A percentile compares a stretch with the other conserved stretches of the same genome.
These are phyloP conservation scores for Eucalyptus fibrosa DNA, from an alignment of 345 rosid genomes.

Conservation along the genomic window DNA sequence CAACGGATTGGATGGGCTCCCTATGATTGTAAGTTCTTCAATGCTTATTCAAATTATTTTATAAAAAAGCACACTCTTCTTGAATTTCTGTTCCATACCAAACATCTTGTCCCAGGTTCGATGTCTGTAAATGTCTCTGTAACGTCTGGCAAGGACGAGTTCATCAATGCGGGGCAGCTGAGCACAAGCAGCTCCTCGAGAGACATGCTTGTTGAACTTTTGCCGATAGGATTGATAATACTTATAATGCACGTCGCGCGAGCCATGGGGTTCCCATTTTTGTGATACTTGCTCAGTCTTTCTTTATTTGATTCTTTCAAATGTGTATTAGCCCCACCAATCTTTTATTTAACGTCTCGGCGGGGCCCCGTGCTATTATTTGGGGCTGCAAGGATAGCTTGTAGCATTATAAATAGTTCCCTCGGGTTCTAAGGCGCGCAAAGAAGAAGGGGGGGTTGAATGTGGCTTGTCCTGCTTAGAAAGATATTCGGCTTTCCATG, in stretches of 20 bases:
- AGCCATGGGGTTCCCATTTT: slow-evolving; percentile 11
- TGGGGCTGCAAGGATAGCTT: neutral
- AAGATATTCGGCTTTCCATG: neutral
- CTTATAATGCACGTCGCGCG: slow-evolving; percentile 21
- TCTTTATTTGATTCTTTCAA: neutral
- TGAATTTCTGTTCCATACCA: neutral
- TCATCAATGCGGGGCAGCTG: slow-evolving; percentile 43
- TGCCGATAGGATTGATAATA: slow-evolving; percentile 13
- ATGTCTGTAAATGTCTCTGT: slow-evolving; percentile 81
- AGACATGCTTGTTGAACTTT: slow-evolving; percentile 28
- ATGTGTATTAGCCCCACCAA: neutral
- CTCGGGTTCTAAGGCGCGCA: neutral
- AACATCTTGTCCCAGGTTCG: slow-evolving; percentile 41
- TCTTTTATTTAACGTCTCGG: slow-evolving; percentile 10
- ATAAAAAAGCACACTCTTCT: neutral
- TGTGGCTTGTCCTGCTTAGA: neutral
- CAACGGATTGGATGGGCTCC: slow-evolving; percentile 88
- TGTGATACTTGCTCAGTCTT: neutral
- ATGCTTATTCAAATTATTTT: neutral
- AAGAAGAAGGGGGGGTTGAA: neutral
- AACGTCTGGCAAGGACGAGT: slow-evolving; percentile 53
- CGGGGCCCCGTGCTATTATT: slow-evolving; percentile 1
- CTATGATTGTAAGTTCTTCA: slow-evolving; percentile 70
- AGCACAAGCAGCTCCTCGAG: slow-evolving; percentile 26
- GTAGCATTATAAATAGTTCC: neutral